Conservation (phyloP, 768 basidiomycete species). For the Boletus pseudo-olivaceus region DNA sequence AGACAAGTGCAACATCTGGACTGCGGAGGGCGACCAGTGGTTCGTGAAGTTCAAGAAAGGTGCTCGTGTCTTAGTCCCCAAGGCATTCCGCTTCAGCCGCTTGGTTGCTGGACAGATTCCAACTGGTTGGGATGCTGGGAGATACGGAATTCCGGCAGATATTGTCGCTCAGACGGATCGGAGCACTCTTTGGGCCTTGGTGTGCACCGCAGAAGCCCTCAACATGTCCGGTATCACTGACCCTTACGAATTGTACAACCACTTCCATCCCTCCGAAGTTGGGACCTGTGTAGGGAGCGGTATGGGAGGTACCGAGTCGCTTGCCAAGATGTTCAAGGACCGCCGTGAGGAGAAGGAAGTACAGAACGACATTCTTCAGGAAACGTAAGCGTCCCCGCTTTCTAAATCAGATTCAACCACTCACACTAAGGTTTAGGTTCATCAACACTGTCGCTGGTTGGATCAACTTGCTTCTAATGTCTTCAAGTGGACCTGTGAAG, state of each 20-base stretch:
- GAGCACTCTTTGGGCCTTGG: conserved; percentile 90
- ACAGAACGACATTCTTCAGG: conserved; percentile 97
- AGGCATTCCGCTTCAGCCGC: conserved; percentile 92
- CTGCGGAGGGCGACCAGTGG: conserved; percentile 89
- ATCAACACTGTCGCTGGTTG: conserved; percentile 99
- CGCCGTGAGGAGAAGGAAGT: conserved; percentile 97
- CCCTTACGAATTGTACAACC: conserved; percentile 95
- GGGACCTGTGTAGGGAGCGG: conserved; percentile 93
- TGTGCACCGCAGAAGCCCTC: conserved; percentile 91
- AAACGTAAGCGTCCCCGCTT: conserved; percentile 63
- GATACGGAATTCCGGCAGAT: conserved; percentile 96
- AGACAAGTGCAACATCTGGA: conserved; percentile 95
- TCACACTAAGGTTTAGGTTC: conserved; percentile 53
- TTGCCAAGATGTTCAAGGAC: conserved; percentile 98
- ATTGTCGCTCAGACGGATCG: conserved; percentile 94
- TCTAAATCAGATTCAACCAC: neutral
- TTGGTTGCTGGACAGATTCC: conserved; percentile 95
- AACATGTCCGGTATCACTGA: conserved; percentile 97
- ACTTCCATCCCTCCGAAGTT: conserved; percentile 95
- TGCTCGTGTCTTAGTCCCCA: conserved; percentile 87
- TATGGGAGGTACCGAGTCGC: conserved; percentile 92
- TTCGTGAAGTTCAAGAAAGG: conserved; percentile 99
- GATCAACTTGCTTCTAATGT: conserved; percentile 92
- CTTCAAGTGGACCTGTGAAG: conserved; percentile 97
- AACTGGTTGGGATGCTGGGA: conserved; percentile 94